Evolutionary conservation across 305 asterid species (phyloP), one percentile per base, ranked within the genome.

Genomic region (Fraxinus platypoda): DNA sequence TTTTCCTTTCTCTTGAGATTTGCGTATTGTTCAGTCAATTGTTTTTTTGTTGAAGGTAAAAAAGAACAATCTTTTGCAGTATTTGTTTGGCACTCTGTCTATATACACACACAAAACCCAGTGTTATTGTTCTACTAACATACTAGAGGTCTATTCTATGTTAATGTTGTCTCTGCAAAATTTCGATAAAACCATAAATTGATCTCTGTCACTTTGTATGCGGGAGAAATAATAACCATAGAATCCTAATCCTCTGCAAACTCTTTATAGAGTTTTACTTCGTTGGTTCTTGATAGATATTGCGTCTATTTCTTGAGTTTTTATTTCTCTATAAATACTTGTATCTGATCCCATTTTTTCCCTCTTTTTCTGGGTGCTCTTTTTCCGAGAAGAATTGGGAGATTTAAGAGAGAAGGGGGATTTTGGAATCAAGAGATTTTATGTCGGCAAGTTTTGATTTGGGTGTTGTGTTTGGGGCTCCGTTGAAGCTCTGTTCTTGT

Each of bases 371-470:
- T 72, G 80, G 80, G 80, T 25, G 54, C 38, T 85, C 73, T 79
- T 7, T 49, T 71, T 9, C 52, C 66, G 17, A 85, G 78, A 74
- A 57, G 77, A 78, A 77, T 64, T 19, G 70, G 76, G 82, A 72
- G 74, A 37, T 64, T 81, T 25, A 3, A 7, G 78, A 81, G 75
- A 68, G 70, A 43, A 77, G 87, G 84, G 81, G 6, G 72, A 21
- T 21, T 64, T 46, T 82, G 49, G 81, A 84, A 54, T 84, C 30
- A 75, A 88, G 87, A 73, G 88, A 77, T 88, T 94, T 90, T 95
- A 95, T 95, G 98, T 90, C 98, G 90, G 97, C 88, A 86, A 89
- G 92, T 82, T 91, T 76, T 86, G 90, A 86, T 87, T 82, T 86
- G 92, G 91, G 79, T 85, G 84, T 83, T 85, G 90, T 86, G 79